Evolutionary conservation across 2,329 filamentous ascomycete species (phyloP), one percentile per base, ranked within the genome.

Genomic region (Talaromyces sp.): DNA sequence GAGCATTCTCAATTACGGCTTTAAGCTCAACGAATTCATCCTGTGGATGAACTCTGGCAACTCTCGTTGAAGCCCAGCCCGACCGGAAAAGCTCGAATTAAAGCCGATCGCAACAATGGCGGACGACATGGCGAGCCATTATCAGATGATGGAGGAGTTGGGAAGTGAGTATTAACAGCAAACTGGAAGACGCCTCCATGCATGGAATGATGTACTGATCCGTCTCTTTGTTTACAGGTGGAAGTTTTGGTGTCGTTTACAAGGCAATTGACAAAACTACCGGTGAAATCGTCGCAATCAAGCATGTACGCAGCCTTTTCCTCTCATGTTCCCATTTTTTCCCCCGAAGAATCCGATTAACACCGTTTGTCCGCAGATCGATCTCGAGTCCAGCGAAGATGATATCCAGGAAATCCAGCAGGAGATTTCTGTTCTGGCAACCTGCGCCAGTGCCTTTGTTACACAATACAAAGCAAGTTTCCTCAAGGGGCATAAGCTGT

Each of bases 351-450:
- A 17, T 19, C 39, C 47, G 54, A 53, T 56, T 62, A 51, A 66
- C 61, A 11, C 33, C 27, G 19, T 44, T 40, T 50, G 32, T 47
- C 36, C 49, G 17, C 9, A 97, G 91, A 97, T 99, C 73, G 94
- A 99, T 73, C 90, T 99, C 69, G 94, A 99, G 77, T 96, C 93
- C 53, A 97, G 91, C 79, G 93, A 96, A 74, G 94, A 99, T 77
- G 94, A 99, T 70, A 96, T 99, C 54, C 89, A 92, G 73, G 94
- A 99, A 70, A 97, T 99, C 53, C 93, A 99, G 67, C 91, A 96
- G 69, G 94, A 99, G 71, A 97, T 99, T 63, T 89, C 91, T 2
- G 89, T 99, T 30, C 81, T 99, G 56, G 94, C 92, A 75, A 97
- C 94, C 48, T 99, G 94, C 78, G 89, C 89, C 62, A 97, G 92